A percentile compares a stretch with the other conserved stretches of the same genome.
Conservation (phyloP, 139 green algal species). For the Protoeuglena noctilucae region DNA sequence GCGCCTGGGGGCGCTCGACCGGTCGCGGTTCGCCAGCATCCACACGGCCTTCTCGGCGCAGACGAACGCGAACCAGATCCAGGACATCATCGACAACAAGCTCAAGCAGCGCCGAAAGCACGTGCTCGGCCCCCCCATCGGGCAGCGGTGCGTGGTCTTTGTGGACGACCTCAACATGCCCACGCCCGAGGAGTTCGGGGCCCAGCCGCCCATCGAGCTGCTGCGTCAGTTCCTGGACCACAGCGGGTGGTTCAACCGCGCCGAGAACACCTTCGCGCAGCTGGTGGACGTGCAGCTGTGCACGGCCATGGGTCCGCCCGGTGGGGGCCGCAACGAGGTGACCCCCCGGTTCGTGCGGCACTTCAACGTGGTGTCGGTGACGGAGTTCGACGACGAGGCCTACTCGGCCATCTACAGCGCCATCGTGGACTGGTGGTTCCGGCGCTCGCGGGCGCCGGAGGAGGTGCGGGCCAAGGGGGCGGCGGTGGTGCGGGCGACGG, state of each 20-base stretch:
- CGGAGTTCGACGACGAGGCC: constrained; percentile 34
- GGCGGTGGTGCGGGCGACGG: constrained; percentile 16
- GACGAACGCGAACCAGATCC: constrained; percentile 48
- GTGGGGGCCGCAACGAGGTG: constrained; percentile 24
- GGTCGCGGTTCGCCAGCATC: constrained; percentile 33
- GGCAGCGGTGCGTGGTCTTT: constrained; percentile 16
- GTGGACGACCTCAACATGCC: constrained; percentile 34
- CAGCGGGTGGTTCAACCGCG: constrained; percentile 25
- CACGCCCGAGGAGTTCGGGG: constrained; percentile 21
- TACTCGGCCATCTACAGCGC: constrained; percentile 37
- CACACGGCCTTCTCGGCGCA: constrained; percentile 54
- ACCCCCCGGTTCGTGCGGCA: constrained; percentile 18
- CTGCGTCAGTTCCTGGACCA: constrained; percentile 28
- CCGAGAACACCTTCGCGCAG: constrained; percentile 12
- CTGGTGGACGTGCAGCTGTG: constrained; percentile 23
- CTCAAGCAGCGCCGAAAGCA: constrained; percentile 28
- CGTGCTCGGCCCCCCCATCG: constrained; percentile 19
- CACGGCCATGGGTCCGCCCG: constrained; percentile 20
- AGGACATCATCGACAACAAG: constrained; percentile 58
- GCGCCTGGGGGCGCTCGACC: constrained; percentile 30
- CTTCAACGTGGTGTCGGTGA: constrained; percentile 21
- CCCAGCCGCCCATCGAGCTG: constrained; percentile 28
- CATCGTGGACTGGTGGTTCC: constrained; percentile 44
- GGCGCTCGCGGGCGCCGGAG: neutral
- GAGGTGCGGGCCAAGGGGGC: constrained; percentile 2